phyloP scores from a whole-genome alignment of 2,329 filamentous ascomycete species.

The Pseudogymnoascus sp. region DNA sequence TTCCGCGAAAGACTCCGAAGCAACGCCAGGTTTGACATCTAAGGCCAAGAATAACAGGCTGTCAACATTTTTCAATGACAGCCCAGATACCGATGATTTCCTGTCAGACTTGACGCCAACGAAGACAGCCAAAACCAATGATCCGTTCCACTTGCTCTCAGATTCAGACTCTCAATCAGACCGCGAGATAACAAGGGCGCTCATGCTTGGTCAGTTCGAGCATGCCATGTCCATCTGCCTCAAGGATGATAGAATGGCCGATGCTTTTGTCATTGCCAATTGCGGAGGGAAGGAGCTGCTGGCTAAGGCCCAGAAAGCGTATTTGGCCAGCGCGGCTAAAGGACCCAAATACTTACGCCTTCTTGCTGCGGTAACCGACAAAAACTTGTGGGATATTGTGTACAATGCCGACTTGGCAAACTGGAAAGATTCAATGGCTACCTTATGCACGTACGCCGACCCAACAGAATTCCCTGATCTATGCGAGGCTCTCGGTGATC shows the following conservation, averaged over 20 bases:
- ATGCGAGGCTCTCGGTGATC: conserved; percentile 88
- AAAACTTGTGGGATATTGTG: conserved; percentile 97
- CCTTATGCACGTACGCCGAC: conserved; percentile 90
- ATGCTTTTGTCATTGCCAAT: conserved; percentile 97
- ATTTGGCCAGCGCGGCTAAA: conserved; percentile 67
- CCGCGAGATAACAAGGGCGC: conserved; percentile 74
- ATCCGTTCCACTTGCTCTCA: conserved; percentile 83
- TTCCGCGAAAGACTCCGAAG: conserved; percentile 39
- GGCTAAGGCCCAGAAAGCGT: conserved; percentile 86
- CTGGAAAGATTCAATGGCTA: conserved; percentile 97
- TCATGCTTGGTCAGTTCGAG: conserved; percentile 86
- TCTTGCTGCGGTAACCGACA: conserved; percentile 82
- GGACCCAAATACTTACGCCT: conserved; percentile 88
- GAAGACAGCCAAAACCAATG: conserved; percentile 87
- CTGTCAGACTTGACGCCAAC: conserved; percentile 75
- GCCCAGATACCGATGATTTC: conserved; percentile 72
- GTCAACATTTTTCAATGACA: conserved; percentile 75
- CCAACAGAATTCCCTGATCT: conserved; percentile 87
- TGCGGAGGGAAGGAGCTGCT: conserved; percentile 90
- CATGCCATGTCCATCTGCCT: conserved; percentile 84
- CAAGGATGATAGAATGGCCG: conserved; percentile 81
- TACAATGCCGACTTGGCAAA: conserved; percentile 88
- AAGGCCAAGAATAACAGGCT: conserved; percentile 51
- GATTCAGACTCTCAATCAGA: conserved; percentile 80
- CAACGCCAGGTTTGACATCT: conserved; percentile 38